These are phyloP conservation scores for Cordyceps tenuipes DNA, from an alignment of 2,329 filamentous ascomycete species.

Conservation along the genomic window DNA sequence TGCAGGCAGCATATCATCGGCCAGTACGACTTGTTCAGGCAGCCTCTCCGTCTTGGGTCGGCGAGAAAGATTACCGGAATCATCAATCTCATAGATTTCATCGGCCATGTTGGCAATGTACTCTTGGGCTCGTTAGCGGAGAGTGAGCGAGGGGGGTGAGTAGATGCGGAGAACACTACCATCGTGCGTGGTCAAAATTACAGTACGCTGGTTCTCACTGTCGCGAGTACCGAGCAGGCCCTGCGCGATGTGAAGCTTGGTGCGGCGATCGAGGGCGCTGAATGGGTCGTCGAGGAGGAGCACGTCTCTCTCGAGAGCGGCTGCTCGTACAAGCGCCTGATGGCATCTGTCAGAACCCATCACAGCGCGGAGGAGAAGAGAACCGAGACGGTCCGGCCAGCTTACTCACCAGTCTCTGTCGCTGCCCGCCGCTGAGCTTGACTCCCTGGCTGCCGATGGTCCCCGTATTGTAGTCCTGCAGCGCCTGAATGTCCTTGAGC, in stretches of 20 bases:
- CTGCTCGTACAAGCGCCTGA: background rate
- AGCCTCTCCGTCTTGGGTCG: background rate
- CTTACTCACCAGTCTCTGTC: conserved; percentile 1
- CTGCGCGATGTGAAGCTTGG: background rate
- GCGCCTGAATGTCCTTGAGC: background rate
- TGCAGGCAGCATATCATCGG: background rate
- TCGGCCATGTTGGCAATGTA: conserved; percentile 3
- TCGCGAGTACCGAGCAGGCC: background rate
- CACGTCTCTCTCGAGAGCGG: background rate
- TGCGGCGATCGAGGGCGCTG: background rate
- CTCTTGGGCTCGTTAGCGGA: background rate
- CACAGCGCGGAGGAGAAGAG: no score
- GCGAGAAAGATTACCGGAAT: background rate
- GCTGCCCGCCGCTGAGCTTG: conserved; percentile 6
- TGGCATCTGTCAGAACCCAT: background rate
- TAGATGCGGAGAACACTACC: background rate
- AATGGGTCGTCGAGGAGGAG: background rate
- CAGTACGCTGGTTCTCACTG: background rate
- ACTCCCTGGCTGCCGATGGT: background rate
- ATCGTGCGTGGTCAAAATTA: background rate
- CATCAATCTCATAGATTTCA: background rate
- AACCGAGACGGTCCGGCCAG: no score
- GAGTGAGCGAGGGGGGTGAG: background rate
- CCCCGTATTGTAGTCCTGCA: conserved; percentile 1
- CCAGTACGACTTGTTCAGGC: background rate